Percentiles rank a stretch among this genome's conserved stretches.
Conservation (phyloP, 805 yeast species). For the Suhomyces xylopsoci region DNA sequence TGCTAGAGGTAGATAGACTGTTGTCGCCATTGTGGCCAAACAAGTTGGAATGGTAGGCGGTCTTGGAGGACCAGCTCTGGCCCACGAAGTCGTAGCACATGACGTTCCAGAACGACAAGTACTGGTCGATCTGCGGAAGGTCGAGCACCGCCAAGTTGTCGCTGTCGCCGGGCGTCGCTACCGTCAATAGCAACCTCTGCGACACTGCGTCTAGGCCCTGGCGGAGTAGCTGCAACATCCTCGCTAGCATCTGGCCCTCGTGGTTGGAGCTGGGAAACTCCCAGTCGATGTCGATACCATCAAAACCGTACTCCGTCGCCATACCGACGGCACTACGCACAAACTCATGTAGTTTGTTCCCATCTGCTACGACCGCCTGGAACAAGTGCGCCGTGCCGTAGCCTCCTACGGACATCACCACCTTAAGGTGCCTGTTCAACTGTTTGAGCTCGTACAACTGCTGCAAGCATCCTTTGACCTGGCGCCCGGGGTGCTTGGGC, state of each 20-base stretch:
- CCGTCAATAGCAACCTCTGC: constrained; percentile 48
- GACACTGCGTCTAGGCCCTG: constrained; percentile 29
- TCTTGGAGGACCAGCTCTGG: constrained; percentile 55
- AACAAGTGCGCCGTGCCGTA: constrained; percentile 51
- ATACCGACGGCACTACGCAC: constrained; percentile 46
- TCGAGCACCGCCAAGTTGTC: constrained; percentile 44
- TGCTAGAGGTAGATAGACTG: constrained; percentile 46
- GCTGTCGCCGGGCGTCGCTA: constrained; percentile 73
- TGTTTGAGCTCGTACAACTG: constrained; percentile 48
- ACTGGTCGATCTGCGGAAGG: constrained; percentile 53
- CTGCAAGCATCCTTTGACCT: constrained; percentile 47
- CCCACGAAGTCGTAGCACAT: constrained; percentile 93
- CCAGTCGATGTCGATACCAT: constrained; percentile 95
- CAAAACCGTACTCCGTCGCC: constrained; percentile 61
- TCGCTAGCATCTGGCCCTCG: constrained; percentile 46
- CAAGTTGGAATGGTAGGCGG: constrained; percentile 68
- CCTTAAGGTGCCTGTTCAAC: constrained; percentile 41
- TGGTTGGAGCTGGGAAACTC: constrained; percentile 64
- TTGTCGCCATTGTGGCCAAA: constrained; percentile 44
- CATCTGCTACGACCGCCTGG: constrained; percentile 22
- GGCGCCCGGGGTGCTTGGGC: constrained; percentile 10
- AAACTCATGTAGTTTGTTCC: constrained; percentile 40
- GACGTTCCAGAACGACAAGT: constrained; percentile 71
- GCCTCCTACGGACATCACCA: constrained; percentile 83
- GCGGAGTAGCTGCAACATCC: constrained; percentile 42